Base-by-base conservation (phyloP, 2,329 filamentous ascomycete species). In the Westerdykella ornata region DNA sequence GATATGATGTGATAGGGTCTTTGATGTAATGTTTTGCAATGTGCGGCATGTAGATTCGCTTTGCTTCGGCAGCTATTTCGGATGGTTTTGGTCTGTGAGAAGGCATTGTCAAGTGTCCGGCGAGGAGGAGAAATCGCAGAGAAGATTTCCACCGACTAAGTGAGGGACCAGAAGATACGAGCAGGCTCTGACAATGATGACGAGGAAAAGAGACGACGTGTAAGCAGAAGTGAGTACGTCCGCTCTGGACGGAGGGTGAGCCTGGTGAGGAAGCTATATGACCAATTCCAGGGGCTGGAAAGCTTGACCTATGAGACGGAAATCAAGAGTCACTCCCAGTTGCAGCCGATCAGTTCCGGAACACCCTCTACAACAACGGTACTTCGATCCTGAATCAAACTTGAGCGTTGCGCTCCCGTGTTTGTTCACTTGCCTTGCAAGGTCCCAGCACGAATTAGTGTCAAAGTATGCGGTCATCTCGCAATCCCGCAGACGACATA, bases 41-140 rank as follows among this genome's bases (percentile, higher is more conserved):
- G 47, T 76, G 69, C 13, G 83, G 82, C 49, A 86, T 81, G 58
- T 81, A 84, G 44, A 75, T 74, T 53, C 73, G 76, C 65, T 85
- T 85, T n/a, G 82, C 83, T 60, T 86, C 82, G 18, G 79, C 76
- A 41, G 84, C 84, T 40, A 88, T 78, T 49, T 87, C 82, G 31
- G 81, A 78, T 11, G 80, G 76, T 64, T 80, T 82, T 35, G 74
- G 74, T 64, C 75, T 80, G 41, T 74, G 70, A 37, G 73, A 71
- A 40, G 77, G 74, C 78, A 81, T 81, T 11, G 22, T 26, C 8
- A 28, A 35, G 30, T 18, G 38, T 39, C 17, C 22, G 17, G 20
- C 17, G 42, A 36, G 11, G 46, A 29, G 14, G 18, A 39, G 11
- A 33, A 33, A 15, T 15, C 9, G 14, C 31, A 33, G 11, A 8